Evolutionary conservation across 1,284 basidiomycete species (phyloP), one percentile per base, ranked within the genome.

Genomic region (Exsudoporus floridanus): DNA sequence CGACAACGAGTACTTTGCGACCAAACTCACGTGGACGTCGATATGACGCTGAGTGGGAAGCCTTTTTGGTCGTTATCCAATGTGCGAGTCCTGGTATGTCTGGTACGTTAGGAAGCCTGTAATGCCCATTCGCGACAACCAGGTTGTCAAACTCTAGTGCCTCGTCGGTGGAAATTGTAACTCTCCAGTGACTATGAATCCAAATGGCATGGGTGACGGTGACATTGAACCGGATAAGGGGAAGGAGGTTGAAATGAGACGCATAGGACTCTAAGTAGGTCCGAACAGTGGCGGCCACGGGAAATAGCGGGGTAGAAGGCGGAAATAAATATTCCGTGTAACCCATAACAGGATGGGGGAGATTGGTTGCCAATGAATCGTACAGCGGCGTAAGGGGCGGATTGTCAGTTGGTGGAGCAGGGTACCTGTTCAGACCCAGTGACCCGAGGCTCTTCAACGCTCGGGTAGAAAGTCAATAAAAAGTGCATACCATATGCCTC

Each of bases 311-410:
- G 0, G 88, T 90, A 4, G 78, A 81, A 0, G 86, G 83, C 0
- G 86, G 85, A 59, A 89, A 90, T 2, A 74, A 65, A 61, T 80
- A 82, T 48, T 78, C 78, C 1, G 77, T 73, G 57, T 75, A 90
- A 10, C 77, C 78, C 89, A 92, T 91, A 41, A 84, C 55, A 0
- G 85, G 85, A 60, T 91, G 86, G 0, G 89, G 86, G 3, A 91
- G 66, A 60, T 91, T 92, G 1, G 89, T 85, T 19, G 83, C 84
- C 18, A 92, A 72, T 1, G 85, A 84, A 58, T 91, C 86, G 60
- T 92, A 91, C 18, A 90, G 60, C 0, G 90, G 81, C 0, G 87
- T 85, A 16, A 77, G 63, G 1, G 88, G 88, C 7, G 79, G 83
- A 33, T 80, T 65, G 16, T 71, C 74, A 31, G 69, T 66, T 2